Percentiles rank a stretch among this genome's conserved stretches.
phyloP scores from a whole-genome alignment of 2,329 filamentous ascomycete species.

The Trichoderma afroharzianum region DNA sequence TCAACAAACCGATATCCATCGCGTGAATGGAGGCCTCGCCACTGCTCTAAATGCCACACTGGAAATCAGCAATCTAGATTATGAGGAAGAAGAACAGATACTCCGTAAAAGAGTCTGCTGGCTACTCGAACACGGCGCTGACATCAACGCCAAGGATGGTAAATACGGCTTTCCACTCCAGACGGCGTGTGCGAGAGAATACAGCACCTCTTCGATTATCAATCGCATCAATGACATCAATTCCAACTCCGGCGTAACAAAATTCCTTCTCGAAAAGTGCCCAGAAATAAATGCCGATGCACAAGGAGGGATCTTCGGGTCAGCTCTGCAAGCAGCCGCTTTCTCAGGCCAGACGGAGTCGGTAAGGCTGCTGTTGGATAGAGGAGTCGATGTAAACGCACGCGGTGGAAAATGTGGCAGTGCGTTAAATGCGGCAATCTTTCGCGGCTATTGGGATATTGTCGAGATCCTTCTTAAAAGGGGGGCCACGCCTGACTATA shows the following conservation, averaged over 20 bases:
- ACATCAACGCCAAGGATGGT: background rate
- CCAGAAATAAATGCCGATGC: background rate
- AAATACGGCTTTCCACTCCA: conserved; percentile 18
- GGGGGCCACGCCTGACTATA: background rate
- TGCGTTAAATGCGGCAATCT: background rate
- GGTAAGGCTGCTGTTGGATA: background rate
- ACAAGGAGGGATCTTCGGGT: background rate
- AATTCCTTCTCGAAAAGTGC: background rate
- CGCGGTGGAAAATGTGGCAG: background rate
- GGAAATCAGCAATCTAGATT: background rate
- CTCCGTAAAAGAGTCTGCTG: background rate
- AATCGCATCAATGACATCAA: no score
- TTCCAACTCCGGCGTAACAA: rapidly evolving
- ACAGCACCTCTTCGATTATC: no score
- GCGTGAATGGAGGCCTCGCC: no score
- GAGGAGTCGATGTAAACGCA: background rate
- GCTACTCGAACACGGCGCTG: conserved; percentile 2
- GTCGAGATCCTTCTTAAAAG: background rate
- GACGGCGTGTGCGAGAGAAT: conserved; percentile 1
- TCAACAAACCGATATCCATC: no score
- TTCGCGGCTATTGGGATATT: background rate
- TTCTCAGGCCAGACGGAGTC: background rate
- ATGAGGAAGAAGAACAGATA: rapidly evolving
- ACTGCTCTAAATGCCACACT: background rate
- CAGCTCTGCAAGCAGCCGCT: background rate